phyloP scores from a whole-genome alignment of 176 grass and related monocot genomes.

The Tillandsia fasciculata region DNA sequence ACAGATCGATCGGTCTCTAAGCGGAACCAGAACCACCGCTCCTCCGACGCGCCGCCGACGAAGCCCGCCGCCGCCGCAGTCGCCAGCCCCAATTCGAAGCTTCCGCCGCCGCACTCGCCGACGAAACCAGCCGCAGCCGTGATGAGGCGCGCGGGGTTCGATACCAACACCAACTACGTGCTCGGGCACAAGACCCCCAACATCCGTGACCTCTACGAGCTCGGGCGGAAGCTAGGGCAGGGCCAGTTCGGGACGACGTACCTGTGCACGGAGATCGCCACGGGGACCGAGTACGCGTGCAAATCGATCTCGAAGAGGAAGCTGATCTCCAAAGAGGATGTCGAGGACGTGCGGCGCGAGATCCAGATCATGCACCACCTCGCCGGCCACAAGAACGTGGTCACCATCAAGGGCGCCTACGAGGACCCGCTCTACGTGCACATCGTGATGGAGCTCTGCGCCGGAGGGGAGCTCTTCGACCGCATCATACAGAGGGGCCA shows the following conservation, averaged over 20 bases:
- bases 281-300: conserved; percentile 68
- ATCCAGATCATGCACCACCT: conserved; percentile 99
- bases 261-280: conserved; percentile 78
- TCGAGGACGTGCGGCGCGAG: conserved; percentile 97
- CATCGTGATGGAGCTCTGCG: conserved; percentile 99
- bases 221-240: conserved; percentile 74
- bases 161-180: conserved; percentile 42
- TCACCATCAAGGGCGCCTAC: conserved; percentile 89
- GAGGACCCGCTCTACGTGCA: conserved; percentile 85
- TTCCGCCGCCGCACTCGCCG: conserved; percentile 22
- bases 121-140: conserved; percentile 18
- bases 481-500: conserved; percentile 86
- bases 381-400: conserved; percentile 70
- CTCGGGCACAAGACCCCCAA: conserved; percentile 67
- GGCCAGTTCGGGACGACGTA: conserved; percentile 93
- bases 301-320: conserved; percentile 97
- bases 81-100: conserved; percentile 20
- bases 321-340: conserved; percentile 82
- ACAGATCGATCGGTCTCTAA: conserved; percentile 32
- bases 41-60: conserved; percentile 23
- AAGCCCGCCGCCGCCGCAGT: conserved; percentile 27
- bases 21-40: conserved; percentile 23
- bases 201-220: conserved; percentile 60
- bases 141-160: conserved; percentile 38
- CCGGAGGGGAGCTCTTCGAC: conserved; percentile 91